These are phyloP conservation scores for Penicillium egyptiacum DNA, from an alignment of 495 filamentous ascomycete genomes.

Conservation along the genomic window DNA sequence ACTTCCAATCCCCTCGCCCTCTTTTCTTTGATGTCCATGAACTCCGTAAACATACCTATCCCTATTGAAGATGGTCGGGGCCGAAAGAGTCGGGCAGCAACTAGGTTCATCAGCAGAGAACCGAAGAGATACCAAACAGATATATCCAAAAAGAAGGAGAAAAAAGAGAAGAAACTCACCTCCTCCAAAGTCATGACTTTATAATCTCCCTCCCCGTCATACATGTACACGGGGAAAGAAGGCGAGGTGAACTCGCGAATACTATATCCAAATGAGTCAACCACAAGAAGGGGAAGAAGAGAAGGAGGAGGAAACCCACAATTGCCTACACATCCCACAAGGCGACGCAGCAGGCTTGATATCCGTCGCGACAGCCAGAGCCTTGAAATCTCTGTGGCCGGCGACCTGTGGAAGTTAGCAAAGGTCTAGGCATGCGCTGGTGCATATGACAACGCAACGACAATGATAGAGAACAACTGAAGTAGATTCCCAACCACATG, in stretches of 20 bases:
- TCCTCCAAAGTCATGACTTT: constrained; percentile 71
- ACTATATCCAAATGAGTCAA: constrained; percentile 38
- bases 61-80: constrained; percentile 46
- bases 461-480: neutral
- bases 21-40: neutral
- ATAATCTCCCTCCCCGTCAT: constrained; percentile 69
- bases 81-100: constrained; percentile 74
- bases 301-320: constrained; percentile 26
- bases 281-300: neutral
- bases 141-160: neutral
- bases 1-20: neutral
- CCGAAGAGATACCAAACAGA: neutral
- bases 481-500: neutral
- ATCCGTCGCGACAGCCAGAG: constrained; percentile 84
- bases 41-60: neutral
- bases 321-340: constrained; percentile 66
- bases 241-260: constrained; percentile 76
- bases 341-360: constrained; percentile 67
- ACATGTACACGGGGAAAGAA: constrained; percentile 83
- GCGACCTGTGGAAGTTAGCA: constrained; percentile 42
- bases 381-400: constrained; percentile 71
- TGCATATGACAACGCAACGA: neutral
- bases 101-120: constrained; percentile 38
- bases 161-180: constrained; percentile 44
- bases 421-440: neutral